These are phyloP conservation scores for Fusarium longipes DNA, from an alignment of 2,329 filamentous ascomycete species.

Conservation along the genomic window DNA sequence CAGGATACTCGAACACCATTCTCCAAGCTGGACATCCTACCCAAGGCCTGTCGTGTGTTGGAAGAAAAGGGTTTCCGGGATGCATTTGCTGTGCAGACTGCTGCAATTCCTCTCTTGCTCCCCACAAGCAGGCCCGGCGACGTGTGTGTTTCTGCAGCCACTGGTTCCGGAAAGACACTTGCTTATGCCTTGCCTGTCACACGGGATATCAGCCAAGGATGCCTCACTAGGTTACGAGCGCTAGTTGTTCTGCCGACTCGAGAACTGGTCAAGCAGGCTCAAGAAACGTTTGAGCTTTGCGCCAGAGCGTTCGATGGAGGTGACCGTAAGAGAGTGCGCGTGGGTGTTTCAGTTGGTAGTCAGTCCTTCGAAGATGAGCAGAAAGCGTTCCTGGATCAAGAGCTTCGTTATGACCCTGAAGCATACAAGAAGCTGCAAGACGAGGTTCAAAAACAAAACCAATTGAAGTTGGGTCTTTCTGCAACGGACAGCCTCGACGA, in stretches of 20 bases:
- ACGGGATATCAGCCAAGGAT: slow-evolving; percentile 74
- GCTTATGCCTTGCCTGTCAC: slow-evolving; percentile 91
- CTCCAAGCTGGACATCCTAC: slow-evolving; percentile 68
- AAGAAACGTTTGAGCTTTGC: slow-evolving; percentile 80
- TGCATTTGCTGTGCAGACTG: slow-evolving; percentile 58
- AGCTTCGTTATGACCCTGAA: slow-evolving; percentile 71
- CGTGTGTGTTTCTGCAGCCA: slow-evolving; percentile 89
- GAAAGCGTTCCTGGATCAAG: slow-evolving; percentile 57
- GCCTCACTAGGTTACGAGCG: slow-evolving; percentile 76
- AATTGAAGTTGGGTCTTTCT: slow-evolving; percentile 12
- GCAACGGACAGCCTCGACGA: slow-evolving; percentile 36
- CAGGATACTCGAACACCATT: slow-evolving; percentile 72
- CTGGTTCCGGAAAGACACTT: slow-evolving; percentile 94
- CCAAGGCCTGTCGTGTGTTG: slow-evolving; percentile 70
- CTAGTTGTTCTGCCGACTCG: slow-evolving; percentile 91
- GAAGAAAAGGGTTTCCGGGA: slow-evolving; percentile 64
- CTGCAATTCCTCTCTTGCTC: slow-evolving; percentile 80
- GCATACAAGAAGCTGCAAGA: slow-evolving; percentile 55
- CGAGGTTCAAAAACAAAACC: slow-evolving; percentile 21
- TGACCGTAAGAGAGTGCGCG: slow-evolving; percentile 73
- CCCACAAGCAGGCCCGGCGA: slow-evolving; percentile 76
- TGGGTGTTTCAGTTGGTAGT: slow-evolving; percentile 86
- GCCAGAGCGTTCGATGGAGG: slow-evolving; percentile 68
- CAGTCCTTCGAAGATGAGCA: slow-evolving; percentile 77
- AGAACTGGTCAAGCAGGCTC: slow-evolving; percentile 88